Base-by-base conservation (phyloP, 208 protist species). In the Leishmania gerbilli region DNA sequence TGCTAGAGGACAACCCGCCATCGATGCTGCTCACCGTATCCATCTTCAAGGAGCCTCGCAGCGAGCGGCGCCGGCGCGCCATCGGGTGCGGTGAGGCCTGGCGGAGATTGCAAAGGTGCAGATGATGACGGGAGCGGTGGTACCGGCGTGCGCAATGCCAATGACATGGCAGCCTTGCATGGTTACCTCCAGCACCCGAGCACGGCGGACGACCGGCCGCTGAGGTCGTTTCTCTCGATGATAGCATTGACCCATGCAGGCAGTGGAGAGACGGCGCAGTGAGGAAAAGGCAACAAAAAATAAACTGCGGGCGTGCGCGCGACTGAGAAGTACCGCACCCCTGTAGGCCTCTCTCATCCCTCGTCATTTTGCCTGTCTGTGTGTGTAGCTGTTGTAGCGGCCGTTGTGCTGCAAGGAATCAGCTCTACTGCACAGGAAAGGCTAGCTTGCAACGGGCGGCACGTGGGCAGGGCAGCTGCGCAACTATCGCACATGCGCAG, bases 121-220 rank as follows among this genome's bases (percentile, higher is more conserved):
- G 31, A 53, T 58, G 8, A 37, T 37, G 45, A 37, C 27, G 51
- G 21, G 53, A 56, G 42, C 1, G 37, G 40, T n/a, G 37, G 71
- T 27, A 49, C 24, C 7, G 49, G 37, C 3, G 51, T 37, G 34
- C 62, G 31, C 17, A 62, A 55, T 77, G 78, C 81, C 40, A 71
- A 67, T 24, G 71, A 75, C 53, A 79, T 85, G 77, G 56, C 75
- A 53, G 71, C 81, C 7, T 60, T 81, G 64, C 40, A 81, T 51
- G 53, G 17, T 9, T 81, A 75, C 51, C 62, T 79, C 53, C 2
- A 62, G 24, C 21, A 42, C 62, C 76, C 62, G 21, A 77, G 60
- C 40, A 34, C 19, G 60, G 37, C 2, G 19, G 37, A 72, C 9
- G 19, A 51, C 15, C 68, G 60, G 15, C 81, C 81, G 51, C 76